A percentile compares a stretch with the other conserved stretches of the same genome.
Evolutionary conservation across 2,329 filamentous ascomycete genomes (phyloP).

Genomic region (Apiospora aurea): DNA sequence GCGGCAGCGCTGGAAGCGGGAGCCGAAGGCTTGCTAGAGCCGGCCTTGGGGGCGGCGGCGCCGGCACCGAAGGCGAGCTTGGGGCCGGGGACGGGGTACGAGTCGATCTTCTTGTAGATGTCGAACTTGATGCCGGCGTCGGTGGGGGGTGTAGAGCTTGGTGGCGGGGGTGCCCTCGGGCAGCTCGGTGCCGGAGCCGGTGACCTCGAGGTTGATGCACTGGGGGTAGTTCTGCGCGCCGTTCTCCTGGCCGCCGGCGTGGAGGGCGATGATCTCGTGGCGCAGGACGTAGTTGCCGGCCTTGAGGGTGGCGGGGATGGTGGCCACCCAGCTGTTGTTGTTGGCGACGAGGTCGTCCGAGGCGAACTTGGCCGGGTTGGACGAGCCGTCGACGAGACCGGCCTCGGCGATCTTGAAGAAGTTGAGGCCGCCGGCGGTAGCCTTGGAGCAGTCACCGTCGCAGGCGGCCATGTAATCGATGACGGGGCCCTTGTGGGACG

Average conservation of each 20-base stretch:
- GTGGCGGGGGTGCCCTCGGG: slow-evolving; percentile 54
- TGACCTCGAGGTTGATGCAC: slow-evolving; percentile 63
- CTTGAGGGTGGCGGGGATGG: slow-evolving; percentile 51
- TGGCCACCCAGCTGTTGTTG: slow-evolving; percentile 54
- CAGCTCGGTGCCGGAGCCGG: slow-evolving; percentile 55
- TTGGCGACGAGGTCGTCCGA: slow-evolving; percentile 49
- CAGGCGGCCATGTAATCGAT: slow-evolving; percentile 46
- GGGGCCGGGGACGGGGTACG: slow-evolving; percentile 31
- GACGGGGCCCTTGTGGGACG: slow-evolving; percentile 54
- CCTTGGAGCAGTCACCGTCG: slow-evolving; percentile 39
- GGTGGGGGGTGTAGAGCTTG: slow-evolving; percentile 34
- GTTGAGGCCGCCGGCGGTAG: slow-evolving; percentile 41
- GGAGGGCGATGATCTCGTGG: slow-evolving; percentile 58
- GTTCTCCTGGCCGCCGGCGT: slow-evolving; percentile 46
- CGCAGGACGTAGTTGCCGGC: slow-evolving; percentile 57
- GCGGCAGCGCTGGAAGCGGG: slow-evolving; percentile 21
- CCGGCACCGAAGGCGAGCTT: neutral
- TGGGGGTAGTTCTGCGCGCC: slow-evolving; percentile 58
- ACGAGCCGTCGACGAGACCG: slow-evolving; percentile 37
- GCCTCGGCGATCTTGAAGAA: slow-evolving; percentile 42
- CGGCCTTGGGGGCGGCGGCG: neutral
- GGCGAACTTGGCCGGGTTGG: slow-evolving; percentile 36
- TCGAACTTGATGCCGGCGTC: slow-evolving; percentile 36
- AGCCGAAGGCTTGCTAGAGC: neutral
- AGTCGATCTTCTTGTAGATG: slow-evolving; percentile 33